Evolutionary conservation across 805 yeast genomes (phyloP).

Genomic region (Lipomyces mesembrius): DNA sequence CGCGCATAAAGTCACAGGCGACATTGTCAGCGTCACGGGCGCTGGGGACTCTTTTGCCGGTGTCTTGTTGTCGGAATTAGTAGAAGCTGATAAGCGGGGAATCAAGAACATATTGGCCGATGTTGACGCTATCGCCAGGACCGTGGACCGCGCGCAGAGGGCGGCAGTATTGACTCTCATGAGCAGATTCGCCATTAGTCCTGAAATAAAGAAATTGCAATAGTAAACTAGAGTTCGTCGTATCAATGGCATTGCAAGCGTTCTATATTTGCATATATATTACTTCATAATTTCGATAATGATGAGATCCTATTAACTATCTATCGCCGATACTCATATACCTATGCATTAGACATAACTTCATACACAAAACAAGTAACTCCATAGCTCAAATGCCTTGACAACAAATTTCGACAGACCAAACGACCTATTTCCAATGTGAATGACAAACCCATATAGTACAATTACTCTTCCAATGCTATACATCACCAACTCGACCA

Average conservation of each 20-base stretch:
- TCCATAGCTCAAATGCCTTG: not conserved
- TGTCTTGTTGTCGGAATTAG: constrained; percentile 54
- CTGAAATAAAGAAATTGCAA: constrained; percentile 18
- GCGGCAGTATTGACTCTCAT: constrained; percentile 34
- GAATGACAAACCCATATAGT: not conserved
- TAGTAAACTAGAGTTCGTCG: not conserved
- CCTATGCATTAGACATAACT: not conserved
- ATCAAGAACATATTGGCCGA: constrained; percentile 36
- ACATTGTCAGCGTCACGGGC: constrained; percentile 73
- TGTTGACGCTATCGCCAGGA: constrained; percentile 8
- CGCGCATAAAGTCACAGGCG: constrained; percentile 9
- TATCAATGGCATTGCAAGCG: not conserved
- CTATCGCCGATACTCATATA: not conserved
- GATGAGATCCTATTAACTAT: not conserved
- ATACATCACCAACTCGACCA: not conserved
- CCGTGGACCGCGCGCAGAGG: constrained; percentile 27
- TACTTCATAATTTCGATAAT: too few species aligned
- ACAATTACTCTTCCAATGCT: not conserved
- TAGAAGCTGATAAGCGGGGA: constrained; percentile 32
- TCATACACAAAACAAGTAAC: not conserved
- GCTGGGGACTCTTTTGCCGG: constrained; percentile 88
- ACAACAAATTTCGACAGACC: not conserved
- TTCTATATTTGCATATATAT: not conserved
- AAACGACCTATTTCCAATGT: not conserved
- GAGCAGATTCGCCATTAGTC: constrained; percentile 30